Evolutionary conservation across 1,284 basidiomycete genomes (phyloP).

Genomic region (Laetiporus sulphureus): DNA sequence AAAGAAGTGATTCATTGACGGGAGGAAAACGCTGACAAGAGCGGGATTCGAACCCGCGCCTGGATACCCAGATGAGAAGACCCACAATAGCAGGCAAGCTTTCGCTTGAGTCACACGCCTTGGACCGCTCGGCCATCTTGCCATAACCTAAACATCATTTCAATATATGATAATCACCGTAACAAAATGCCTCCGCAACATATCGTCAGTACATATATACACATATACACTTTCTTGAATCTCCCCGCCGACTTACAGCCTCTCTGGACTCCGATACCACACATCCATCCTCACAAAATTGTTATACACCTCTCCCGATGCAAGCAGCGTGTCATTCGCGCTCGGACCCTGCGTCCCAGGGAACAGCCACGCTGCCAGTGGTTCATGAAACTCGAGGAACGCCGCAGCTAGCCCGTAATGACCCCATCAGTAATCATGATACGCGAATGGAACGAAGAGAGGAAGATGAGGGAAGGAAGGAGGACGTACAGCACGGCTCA

Average conservation of each 20-base stretch:
- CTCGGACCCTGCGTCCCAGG: constrained; percentile 19
- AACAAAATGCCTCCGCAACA: too few relatives aligned
- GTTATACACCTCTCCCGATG: constrained; percentile 30
- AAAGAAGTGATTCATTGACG: too few relatives aligned
- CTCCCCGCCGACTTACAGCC: constrained; percentile 1
- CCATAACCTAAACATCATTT: too few relatives aligned
- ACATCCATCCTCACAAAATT: constrained; percentile 29
- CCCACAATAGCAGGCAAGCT: constrained; percentile 6
- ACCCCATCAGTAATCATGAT: too few relatives aligned
- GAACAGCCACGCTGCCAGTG: constrained; percentile 33
- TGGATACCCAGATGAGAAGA: constrained; percentile 29
- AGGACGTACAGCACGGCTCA: constrained; percentile 41
- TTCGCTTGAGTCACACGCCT: constrained; percentile 11
- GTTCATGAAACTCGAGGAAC: constrained; percentile 72
- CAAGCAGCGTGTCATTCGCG: constrained; percentile 28
- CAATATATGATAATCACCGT: too few relatives aligned
- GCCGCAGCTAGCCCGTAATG: constrained; percentile 64
- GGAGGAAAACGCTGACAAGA: constrained; percentile 32
- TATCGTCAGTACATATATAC: too few relatives aligned
- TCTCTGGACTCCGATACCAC: constrained; percentile 18
- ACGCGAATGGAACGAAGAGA: not conserved
- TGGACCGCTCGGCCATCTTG: constrained; percentile 11
- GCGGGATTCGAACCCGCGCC: constrained; percentile 37
- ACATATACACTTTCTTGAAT: not conserved
- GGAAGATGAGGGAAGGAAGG: constrained; percentile 1